Base-by-base conservation (phyloP, 163 green algal genomes). In the Chloromonas sp. region DNA sequence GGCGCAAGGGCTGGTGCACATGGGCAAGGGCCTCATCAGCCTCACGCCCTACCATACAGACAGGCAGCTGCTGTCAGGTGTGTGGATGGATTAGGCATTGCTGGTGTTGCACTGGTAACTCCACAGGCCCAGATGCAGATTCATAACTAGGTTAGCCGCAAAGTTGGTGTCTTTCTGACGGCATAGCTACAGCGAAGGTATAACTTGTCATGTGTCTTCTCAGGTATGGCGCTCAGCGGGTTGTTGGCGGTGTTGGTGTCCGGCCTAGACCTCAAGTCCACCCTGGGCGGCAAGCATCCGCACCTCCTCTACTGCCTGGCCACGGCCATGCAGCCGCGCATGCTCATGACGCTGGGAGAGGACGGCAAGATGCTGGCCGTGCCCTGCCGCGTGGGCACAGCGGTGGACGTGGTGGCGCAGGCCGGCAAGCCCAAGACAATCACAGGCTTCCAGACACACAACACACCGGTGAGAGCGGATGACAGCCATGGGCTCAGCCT, bases 401-500 rank as follows among this genome's bases (percentile, higher is more conserved):
- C 97, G 14, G 97, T 99, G 74, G 97, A 99, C 86, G 92, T 96
- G 0, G 97, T 99, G 78, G 97, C 95, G 2, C 88, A 88, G 90
- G 97, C 97, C 2, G 97, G 97, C 59, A 86, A 95, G 82, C 97
- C 97, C 74, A 99, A 99, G 92, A 98, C 95, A 76, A 98, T 99
- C 90, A 99, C 97, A 83, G 93, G 95, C 60, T 98, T 98, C 92
- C 95, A 99, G 91, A 99, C 97, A 36, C 97, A 99, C 92, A 98
- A 94, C 36, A 99, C 97, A 0, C 97, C 97, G 2, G 97, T 99
- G 70, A 83, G 78, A 5, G 14, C 15, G 13, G 70, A 76, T 36
- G 36, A 36, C 36, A 36, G 36, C 36, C 36, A 36, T 36, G 36
- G 36, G 36, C 36, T 36, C 36, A 36, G 36, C 36, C 36, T 36